Conservation (phyloP, 2,329 filamentous ascomycete species). For the Clarireedia homoeocarpa region DNA sequence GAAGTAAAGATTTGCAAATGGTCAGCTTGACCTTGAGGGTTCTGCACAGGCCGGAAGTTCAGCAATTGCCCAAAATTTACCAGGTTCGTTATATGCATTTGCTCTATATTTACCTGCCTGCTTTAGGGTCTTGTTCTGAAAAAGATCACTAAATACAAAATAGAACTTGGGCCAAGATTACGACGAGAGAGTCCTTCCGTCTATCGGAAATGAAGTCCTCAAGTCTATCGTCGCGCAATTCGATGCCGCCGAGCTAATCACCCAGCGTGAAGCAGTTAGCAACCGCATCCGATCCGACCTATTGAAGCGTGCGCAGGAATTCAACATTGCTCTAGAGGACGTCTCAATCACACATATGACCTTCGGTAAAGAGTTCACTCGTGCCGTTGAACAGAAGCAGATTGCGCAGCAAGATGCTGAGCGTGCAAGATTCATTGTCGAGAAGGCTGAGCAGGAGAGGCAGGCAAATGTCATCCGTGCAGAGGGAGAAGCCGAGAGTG, state of each 20-base stretch:
- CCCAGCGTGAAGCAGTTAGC: constrained; percentile 92
- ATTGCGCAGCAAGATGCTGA: constrained; percentile 99
- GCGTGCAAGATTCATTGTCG: constrained; percentile 94
- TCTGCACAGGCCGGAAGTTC: constrained; percentile 87
- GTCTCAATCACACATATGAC: constrained; percentile 99
- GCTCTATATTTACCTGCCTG: background rate
- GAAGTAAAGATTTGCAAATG: constrained; percentile 99
- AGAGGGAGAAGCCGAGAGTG: constrained; percentile 94
- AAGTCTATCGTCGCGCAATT: constrained; percentile 98
- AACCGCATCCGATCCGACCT: constrained; percentile 91
- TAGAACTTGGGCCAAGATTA: constrained; percentile 97
- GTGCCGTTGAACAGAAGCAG: constrained; percentile 99
- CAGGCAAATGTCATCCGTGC: constrained; percentile 98
- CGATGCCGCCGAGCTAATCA: constrained; percentile 97
- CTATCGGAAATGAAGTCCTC: constrained; percentile 98
- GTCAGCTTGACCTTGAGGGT: constrained; percentile 96
- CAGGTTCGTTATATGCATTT: constrained; percentile 55
- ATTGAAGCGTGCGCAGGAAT: constrained; percentile 85
- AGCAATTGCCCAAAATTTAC: constrained; percentile 93
- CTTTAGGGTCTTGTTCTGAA: background rate
- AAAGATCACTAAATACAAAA: background rate
- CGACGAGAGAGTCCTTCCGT: constrained; percentile 95
- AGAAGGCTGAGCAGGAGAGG: constrained; percentile 96
- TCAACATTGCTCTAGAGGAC: constrained; percentile 98
- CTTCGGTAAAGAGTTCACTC: constrained; percentile 97